Evolutionary conservation across 495 filamentous ascomycete species (phyloP).

Genomic region (Penicillium atrosanguineum): DNA sequence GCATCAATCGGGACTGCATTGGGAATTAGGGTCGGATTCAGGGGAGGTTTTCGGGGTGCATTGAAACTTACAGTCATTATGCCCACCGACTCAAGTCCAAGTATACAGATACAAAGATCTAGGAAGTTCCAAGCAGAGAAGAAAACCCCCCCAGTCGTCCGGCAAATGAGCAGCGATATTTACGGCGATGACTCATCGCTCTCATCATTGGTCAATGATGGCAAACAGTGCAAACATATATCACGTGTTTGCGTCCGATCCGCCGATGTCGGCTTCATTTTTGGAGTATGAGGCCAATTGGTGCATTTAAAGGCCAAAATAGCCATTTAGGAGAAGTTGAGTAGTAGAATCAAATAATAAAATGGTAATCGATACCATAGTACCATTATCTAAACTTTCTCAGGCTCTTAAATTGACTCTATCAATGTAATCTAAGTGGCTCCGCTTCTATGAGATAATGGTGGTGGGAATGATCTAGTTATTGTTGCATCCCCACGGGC

Average conservation of each 20-base stretch:
- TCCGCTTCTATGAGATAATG: no score
- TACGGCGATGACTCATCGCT: conserved; percentile 14
- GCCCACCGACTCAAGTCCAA: conserved; percentile 6
- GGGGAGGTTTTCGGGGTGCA: conserved; percentile 12
- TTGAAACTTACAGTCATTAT: conserved; percentile 24
- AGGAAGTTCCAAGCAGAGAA: conserved; percentile 3
- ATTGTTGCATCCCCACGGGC: no score
- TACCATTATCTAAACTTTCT: not conserved
- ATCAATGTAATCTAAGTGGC: not conserved
- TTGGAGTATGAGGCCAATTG: not conserved
- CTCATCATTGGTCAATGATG: conserved; percentile 4
- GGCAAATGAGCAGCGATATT: conserved; percentile 20
- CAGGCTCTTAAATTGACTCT: not conserved
- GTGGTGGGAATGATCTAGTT: no score
- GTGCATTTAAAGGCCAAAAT: not conserved
- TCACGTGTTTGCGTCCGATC: conserved; percentile 1
- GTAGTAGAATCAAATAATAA: not conserved
- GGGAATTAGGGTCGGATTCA: not conserved
- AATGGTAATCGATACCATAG: not conserved
- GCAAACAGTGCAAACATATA: conserved; percentile 9
- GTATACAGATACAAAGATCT: not conserved
- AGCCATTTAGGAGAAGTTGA: not conserved
- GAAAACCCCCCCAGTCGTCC: conserved; percentile 9
- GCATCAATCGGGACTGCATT: conserved; percentile 35
- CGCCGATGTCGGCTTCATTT: conserved; percentile 1